Evolutionary conservation across 2,329 filamentous ascomycete genomes (phyloP), one percentile per base, ranked within the genome.

Genomic region (Fusarium nanum): DNA sequence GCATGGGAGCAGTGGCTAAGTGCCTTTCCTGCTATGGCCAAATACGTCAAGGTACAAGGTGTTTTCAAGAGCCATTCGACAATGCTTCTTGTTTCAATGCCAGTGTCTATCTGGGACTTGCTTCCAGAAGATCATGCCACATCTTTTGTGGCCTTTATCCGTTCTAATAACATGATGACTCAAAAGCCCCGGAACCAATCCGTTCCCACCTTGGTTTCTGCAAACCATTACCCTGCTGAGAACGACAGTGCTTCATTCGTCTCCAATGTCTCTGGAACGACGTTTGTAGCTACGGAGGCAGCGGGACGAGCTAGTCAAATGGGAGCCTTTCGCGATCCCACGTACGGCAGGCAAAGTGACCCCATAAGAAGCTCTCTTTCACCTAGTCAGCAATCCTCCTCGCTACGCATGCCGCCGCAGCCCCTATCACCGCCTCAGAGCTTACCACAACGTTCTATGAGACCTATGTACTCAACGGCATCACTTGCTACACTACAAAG

Each of bases 11-110:
- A 84, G 57, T 89, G 87, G 87, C 80, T 89, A 5, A 77, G 81
- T 28, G 82, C 81, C 20, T 88, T 89, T 64, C 87, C 87, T 1
- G 84, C 86, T 4, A 78, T 89, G 58, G 87, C 87, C 44, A 88
- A 86, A 69, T 86, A 88, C 67, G 86, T 88, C 76, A 88, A 88
- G 71, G 83, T 89, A 8, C 87, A 89, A 71, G 87, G 86, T 11
- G 83, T 88, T 2, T 89, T 89, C 76, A 88, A 87, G 72, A 89
- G 87, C 52, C 86, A 89, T 70, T 89, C 87, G 1, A 89, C 85
- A 0, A 77, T 89, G 44, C 80, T 89, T 8, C 76, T 89, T 9
- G 76, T 89, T 5, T 89, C 87, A 0, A 80, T 89, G 74, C 87
- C 87, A 0, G 84, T 89, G 13, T 86, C 86, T 77, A 80, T 89